Base-by-base conservation (phyloP, 305 asterid species). In the Fraxinus albicans region DNA sequence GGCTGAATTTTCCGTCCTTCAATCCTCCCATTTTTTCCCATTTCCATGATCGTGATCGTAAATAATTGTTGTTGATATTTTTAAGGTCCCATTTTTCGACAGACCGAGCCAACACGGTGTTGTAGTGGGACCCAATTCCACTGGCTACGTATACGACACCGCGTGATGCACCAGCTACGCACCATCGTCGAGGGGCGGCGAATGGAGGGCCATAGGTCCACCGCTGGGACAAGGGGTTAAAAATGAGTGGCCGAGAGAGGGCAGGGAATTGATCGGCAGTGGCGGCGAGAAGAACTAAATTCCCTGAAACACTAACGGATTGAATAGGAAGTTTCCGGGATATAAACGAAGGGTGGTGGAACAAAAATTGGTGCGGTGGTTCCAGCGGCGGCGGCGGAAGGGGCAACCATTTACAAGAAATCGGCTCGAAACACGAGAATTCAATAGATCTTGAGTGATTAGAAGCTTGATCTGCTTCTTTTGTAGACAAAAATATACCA, bases 291-390 rank as follows among this genome's bases (percentile, higher is more conserved):
- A 94, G 78, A 58, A 91, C 82, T 5, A 94, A 88, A 0, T 91
- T 89, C 0, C 96, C 98, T 17, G 91, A 63, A 7, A 85, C 97
- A 42, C 91, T 13, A 10, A 91, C 86, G 2, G 96, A 89, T 74
- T 94, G 98, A 80, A 96, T 77, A 0, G 99, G 94, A 3, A 94
- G 87, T 55, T 88, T 85, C 6, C 99, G 93, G 0, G 98, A 90
- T 4, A 96, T 92, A 84, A 91, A 96, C 36, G 98, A 91, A 0
- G 95, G 98, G 87, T 96, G 98, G 58, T 89, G 91, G 85, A 88
- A 79, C 76, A 95, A 91, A 86, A 94, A 77, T 3, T 85, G 85
- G 5, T 77, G 87, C 53, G 86, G 91, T 23, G 91, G 91, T 40
- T 84, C 87, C 0, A 2, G 36, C 6, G 89, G 73, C 0, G 94